Conservation (phyloP, 768 basidiomycete species). For the Psilocybe cubensis region DNA sequence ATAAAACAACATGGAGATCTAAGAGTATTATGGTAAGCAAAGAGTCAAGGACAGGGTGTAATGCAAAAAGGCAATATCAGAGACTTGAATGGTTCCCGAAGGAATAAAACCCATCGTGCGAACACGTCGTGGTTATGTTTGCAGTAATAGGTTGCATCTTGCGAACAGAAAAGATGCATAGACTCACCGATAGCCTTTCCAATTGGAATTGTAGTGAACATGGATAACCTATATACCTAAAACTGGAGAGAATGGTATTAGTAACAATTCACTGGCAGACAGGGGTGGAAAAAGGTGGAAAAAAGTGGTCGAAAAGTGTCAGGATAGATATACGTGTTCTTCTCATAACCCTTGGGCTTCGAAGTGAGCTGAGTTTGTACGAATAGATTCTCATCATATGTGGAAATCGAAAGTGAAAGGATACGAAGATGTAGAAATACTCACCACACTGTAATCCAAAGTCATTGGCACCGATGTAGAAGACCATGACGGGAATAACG, state of each 20-base stretch:
- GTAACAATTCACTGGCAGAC: background rate
- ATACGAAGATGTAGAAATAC: background rate
- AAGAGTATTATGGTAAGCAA: constrained; percentile 4
- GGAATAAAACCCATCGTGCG: constrained; percentile 63
- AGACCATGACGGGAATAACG: background rate
- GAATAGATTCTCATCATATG: constrained; percentile 26
- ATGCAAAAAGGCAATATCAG: constrained; percentile 43
- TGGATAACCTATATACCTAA: too few relatives aligned
- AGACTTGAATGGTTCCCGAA: constrained; percentile 85
- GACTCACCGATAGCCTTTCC: constrained; percentile 35
- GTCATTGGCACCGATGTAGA: background rate
- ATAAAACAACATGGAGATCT: background rate
- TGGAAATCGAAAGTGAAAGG: background rate
- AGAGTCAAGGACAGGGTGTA: background rate
- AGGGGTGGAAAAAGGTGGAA: background rate
- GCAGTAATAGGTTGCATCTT: constrained; percentile 45
- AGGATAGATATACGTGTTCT: constrained; percentile 47
- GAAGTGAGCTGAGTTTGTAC: constrained; percentile 71
- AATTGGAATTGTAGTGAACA: too few relatives aligned
- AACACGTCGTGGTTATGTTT: constrained; percentile 53
- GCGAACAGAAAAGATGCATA: too few relatives aligned
- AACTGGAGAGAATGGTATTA: background rate
- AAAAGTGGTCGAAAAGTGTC: constrained; percentile 25
- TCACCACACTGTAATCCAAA: background rate
- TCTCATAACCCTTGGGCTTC: constrained; percentile 58